Evolutionary conservation across 169 alveolate genomes (phyloP), one percentile per base, ranked within the genome.

Genomic region (Theileria luwenshuni): DNA sequence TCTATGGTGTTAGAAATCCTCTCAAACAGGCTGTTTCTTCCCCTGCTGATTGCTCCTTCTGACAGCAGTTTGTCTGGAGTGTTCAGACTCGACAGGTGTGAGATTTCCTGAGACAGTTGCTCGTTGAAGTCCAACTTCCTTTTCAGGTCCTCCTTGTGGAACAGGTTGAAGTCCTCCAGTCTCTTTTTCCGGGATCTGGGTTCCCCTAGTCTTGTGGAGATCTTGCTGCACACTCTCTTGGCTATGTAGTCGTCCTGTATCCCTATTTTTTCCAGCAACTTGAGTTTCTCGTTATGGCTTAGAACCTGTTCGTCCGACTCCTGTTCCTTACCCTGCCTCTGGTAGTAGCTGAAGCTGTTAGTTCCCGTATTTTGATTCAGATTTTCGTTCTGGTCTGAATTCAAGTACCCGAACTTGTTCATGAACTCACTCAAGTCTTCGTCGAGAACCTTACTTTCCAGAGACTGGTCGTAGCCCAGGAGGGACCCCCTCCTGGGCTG

Each of bases 201-300:
- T 5, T 10, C 17, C 17, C 45, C 45, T 25, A 51, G 28, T 10
- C 7, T 51, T 25, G 41, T 51, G 38, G 32, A 32, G 38, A 56
- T 27, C 33, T 56, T 56, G 71, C 38, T 71, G 51, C 87, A 79
- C 17, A 79, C 56, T 3, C 76, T 28, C 28, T 61, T 79, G 6
- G 87, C 87, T 35, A 79, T 79, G 48, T 79, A 79, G 58, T 79
- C 87, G 67, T 71, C 76, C 2, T 60, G 73, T 62, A 79, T 68
- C 28, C 87, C 87, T 23, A 79, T 68, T 38, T 60, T 52, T 60
- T 64, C 25, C 47, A 79, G 71, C 28, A 79, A 65, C 48, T 45
- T 19, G n/a, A 67, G 83, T 62, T 79, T 79, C 72, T 79, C 83
- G 35, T 71, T 67, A 35, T 76, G 63, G 10, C 86, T 60, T 56